A percentile compares a stretch with the other conserved stretches of the same genome.
Evolutionary conservation across 192 early-diverging fungal genomes (phyloP).

Genomic region (Chytriomyces sp.): DNA sequence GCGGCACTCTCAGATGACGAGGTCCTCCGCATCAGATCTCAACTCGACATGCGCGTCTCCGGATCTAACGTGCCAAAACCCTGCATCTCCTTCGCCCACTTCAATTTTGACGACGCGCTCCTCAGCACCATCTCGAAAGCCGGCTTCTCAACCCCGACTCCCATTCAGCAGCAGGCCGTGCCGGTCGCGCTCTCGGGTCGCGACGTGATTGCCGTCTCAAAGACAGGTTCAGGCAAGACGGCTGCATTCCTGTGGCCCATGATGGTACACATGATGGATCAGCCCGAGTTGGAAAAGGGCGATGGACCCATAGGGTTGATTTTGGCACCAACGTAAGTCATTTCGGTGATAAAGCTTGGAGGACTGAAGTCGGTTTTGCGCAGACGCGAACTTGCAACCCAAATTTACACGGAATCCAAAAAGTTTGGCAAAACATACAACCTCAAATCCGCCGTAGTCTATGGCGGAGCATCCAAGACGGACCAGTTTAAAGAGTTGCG

Average conservation of each 20-base stretch:
- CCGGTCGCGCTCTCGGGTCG: constrained; percentile 77
- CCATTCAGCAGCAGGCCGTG: constrained; percentile 78
- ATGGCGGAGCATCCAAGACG: constrained; percentile 80
- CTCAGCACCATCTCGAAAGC: constrained; percentile 61
- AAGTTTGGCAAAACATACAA: constrained; percentile 78
- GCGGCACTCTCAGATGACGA: constrained; percentile 59
- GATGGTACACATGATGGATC: constrained; percentile 86
- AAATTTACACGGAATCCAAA: constrained; percentile 79
- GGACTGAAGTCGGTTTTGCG: neutral
- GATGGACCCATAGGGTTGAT: constrained; percentile 84
- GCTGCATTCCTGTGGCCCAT: constrained; percentile 83
- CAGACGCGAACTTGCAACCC: constrained; percentile 70
- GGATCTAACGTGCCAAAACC: constrained; percentile 69
- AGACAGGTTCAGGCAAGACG: constrained; percentile 87
- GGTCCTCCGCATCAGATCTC: constrained; percentile 54
- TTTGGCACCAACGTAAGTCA: constrained; percentile 64
- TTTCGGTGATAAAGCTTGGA: neutral
- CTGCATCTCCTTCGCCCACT: constrained; percentile 83
- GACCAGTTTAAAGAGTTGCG: constrained; percentile 84
- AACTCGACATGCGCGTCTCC: constrained; percentile 68
- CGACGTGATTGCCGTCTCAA: constrained; percentile 82
- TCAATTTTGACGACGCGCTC: constrained; percentile 75
- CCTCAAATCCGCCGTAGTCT: constrained; percentile 67
- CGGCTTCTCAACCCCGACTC: constrained; percentile 73
- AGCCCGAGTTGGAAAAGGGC: constrained; percentile 68